phyloP scores from a whole-genome alignment of 2,329 filamentous ascomycete genomes.

The Cordyceps farinosa region DNA sequence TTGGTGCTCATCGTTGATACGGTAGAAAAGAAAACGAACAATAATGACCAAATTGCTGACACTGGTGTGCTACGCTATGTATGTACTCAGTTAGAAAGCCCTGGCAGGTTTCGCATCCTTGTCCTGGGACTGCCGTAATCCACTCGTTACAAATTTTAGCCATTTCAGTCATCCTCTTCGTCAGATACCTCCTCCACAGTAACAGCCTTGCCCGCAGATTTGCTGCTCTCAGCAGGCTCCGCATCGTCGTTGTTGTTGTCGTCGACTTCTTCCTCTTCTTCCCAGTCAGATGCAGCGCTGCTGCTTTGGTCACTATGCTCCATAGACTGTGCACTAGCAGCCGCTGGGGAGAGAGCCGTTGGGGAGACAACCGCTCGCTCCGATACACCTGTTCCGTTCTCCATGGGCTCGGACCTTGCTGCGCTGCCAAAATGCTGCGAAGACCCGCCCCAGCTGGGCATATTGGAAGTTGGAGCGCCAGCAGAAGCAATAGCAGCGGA shows the following conservation, averaged over 20 bases:
- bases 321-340: neutral
- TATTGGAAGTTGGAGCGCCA: conserved; percentile 43
- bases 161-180: conserved; percentile 35
- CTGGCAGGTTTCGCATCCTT: neutral
- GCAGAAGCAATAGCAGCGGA: conserved; percentile 40
- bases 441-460: conserved; percentile 49
- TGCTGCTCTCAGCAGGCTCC: conserved; percentile 22
- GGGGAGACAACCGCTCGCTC: conserved; percentile 6
- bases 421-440: conserved; percentile 45
- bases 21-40: neutral
- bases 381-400: neutral
- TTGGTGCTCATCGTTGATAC: neutral
- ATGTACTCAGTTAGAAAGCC: neutral
- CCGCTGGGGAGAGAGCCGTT: conserved; percentile 10
- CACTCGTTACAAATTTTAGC: neutral
- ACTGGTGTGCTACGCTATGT: neutral
- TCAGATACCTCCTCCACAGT: conserved; percentile 45
- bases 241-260: conserved; percentile 28
- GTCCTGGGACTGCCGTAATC: neutral
- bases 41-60: neutral
- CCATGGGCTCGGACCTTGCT: conserved; percentile 18
- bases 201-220: conserved; percentile 44
- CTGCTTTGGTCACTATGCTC: neutral
- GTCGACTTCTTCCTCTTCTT: conserved; percentile 18
- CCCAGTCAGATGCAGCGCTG: conserved; percentile 8